Conservation (phyloP, 805 yeast species). For the Diddensiella santjacobensis region DNA sequence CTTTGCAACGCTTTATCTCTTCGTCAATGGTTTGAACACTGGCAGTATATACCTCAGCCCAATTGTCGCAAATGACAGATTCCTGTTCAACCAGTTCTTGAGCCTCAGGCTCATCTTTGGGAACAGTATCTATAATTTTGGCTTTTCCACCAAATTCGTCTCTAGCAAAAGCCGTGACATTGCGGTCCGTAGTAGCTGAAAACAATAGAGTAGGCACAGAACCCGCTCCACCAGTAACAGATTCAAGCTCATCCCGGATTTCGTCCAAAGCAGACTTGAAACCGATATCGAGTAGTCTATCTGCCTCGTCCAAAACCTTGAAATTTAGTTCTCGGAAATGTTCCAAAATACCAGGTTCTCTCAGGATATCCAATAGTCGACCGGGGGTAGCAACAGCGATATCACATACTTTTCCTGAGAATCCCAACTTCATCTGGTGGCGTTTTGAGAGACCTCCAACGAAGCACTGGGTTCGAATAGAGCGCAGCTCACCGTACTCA, state of each 20-base stretch:
- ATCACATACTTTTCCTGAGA: slow-evolving; percentile 36
- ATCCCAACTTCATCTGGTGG: slow-evolving; percentile 35
- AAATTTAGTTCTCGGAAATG: slow-evolving; percentile 54
- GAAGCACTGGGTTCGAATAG: slow-evolving; percentile 45
- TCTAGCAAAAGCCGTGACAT: slow-evolving; percentile 63
- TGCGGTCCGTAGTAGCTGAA: slow-evolving; percentile 80
- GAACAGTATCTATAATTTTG: slow-evolving; percentile 62
- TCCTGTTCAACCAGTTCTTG: slow-evolving; percentile 76
- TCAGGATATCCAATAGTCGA: slow-evolving; percentile 61
- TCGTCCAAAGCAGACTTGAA: slow-evolving; percentile 62
- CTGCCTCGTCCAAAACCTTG: slow-evolving; percentile 88
- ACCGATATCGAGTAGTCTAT: slow-evolving; percentile 76
- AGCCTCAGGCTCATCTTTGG: slow-evolving; percentile 65
- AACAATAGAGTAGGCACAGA: slow-evolving; percentile 63
- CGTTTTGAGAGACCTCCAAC: slow-evolving; percentile 63
- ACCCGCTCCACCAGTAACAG: slow-evolving; percentile 26
- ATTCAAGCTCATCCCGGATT: slow-evolving; percentile 48
- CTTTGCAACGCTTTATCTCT: slow-evolving; percentile 33
- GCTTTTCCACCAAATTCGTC: slow-evolving; percentile 37
- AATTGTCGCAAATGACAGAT: slow-evolving; percentile 49
- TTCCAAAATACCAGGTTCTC: slow-evolving; percentile 40
- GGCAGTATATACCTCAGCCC: slow-evolving; percentile 58
- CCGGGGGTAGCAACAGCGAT: slow-evolving; percentile 90
- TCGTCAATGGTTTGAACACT: slow-evolving; percentile 46
- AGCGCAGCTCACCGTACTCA: slow-evolving; percentile 31